phyloP scores from a whole-genome alignment of 139 green algal species.

The Gonium pectorale region DNA sequence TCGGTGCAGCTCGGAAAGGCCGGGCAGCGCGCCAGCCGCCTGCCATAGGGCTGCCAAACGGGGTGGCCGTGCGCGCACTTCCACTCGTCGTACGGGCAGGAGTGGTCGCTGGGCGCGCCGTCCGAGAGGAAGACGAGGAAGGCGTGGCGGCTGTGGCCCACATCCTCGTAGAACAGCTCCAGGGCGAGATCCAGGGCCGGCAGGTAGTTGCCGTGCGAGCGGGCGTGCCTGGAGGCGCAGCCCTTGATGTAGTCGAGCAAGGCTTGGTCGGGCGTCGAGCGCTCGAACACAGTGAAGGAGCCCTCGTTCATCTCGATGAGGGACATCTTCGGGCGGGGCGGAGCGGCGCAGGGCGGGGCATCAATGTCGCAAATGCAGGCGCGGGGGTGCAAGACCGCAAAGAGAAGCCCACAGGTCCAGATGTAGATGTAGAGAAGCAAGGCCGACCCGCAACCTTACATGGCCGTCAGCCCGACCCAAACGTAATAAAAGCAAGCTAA shows the following conservation, averaged over 20 bases:
- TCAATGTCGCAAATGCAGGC: no score
- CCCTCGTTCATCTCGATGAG: constrained; percentile 53
- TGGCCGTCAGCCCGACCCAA: no score
- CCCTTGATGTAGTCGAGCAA: constrained; percentile 12
- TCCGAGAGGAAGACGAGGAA: constrained; percentile 57
- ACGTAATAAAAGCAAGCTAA: no score
- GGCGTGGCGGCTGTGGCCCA: not conserved
- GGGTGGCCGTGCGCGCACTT: not conserved
- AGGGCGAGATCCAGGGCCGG: constrained; percentile 8
- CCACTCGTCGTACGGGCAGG: no score
- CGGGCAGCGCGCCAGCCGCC: not conserved
- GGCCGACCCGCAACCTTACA: no score
- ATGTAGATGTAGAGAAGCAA: no score
- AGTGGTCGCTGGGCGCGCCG: constrained; percentile 56
- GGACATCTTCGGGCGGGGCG: no score
- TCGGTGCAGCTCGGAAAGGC: not conserved
- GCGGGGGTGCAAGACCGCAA: no score
- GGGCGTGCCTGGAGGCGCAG: not conserved
- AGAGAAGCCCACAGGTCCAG: no score
- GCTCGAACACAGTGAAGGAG: constrained; percentile 24
- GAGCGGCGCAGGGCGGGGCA: no score
- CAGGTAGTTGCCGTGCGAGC: constrained; percentile 56
- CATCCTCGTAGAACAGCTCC: not conserved
- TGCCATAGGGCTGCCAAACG: not conserved
- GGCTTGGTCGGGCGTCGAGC: not conserved